Percentiles rank a stretch among this genome's conserved stretches.
phyloP scores from a whole-genome alignment of 805 yeast species.

The Barnettozyma populi region DNA sequence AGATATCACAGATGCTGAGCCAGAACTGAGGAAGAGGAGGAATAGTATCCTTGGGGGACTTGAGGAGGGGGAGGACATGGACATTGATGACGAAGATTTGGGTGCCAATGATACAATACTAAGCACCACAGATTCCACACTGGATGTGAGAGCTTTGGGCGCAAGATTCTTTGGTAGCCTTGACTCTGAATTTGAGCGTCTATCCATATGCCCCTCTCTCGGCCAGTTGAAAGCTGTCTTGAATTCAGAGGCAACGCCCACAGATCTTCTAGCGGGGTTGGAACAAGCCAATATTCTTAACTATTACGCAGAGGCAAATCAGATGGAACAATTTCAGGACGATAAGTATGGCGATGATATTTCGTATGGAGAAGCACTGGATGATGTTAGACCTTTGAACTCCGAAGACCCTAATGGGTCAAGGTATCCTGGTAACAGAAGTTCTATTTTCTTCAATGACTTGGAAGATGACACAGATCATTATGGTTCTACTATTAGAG shows the following conservation, averaged over 20 bases:
- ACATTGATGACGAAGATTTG: slow-evolving; percentile 15
- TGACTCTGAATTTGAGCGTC: neutral
- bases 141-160: slow-evolving; percentile 10
- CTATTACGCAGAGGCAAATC: slow-evolving; percentile 1
- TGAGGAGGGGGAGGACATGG: slow-evolving; percentile 17
- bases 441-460: slow-evolving; percentile 24
- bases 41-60: slow-evolving; percentile 7
- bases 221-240: slow-evolving; percentile 17
- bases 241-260: slow-evolving; percentile 14
- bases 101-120: neutral
- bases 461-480: slow-evolving; percentile 21
- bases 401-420: slow-evolving; percentile 12
- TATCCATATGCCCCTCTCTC: slow-evolving; percentile 18
- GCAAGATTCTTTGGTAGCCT: slow-evolving; percentile 10
- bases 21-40: slow-evolving; percentile 5
- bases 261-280: slow-evolving; percentile 10
- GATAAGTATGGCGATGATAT: slow-evolving; percentile 14
- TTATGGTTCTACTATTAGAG: slow-evolving; percentile 24
- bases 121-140: slow-evolving; percentile 1
- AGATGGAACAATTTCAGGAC: slow-evolving; percentile 5
- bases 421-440: slow-evolving; percentile 22
- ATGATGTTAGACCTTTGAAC: neutral
- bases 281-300: slow-evolving; percentile 11
- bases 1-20: slow-evolving; percentile 13
- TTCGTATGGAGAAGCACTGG: slow-evolving; percentile 12